A percentile compares a stretch with the other conserved stretches of the same genome.
Conservation (phyloP, 805 yeast species). For the Lachancea fermentati region DNA sequence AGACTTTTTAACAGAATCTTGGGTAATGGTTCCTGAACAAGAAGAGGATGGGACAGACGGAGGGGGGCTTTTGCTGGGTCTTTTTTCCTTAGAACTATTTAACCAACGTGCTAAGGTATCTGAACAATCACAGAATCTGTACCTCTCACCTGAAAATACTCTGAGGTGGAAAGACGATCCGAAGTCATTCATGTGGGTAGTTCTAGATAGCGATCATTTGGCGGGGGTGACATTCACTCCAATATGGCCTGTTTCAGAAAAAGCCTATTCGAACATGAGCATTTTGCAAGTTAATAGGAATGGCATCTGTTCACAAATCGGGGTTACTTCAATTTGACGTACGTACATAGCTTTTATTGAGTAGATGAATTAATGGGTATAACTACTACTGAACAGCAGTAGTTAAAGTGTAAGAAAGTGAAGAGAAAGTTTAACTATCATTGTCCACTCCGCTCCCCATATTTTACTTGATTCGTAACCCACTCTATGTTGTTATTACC, state of each 20-base stretch:
- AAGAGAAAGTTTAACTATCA: too few relatives aligned
- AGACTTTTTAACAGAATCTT: slow-evolving; percentile 10
- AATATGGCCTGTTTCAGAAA: not conserved
- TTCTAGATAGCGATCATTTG: not conserved
- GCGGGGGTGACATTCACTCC: slow-evolving; percentile 4
- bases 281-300: not conserved
- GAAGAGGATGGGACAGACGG: slow-evolving; percentile 3
- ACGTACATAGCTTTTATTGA: too few relatives aligned
- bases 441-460: too few relatives aligned
- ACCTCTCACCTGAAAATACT: not conserved
- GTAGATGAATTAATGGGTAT: too few relatives aligned
- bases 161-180: slow-evolving; percentile 2
- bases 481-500: too few relatives aligned
- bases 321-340: not conserved
- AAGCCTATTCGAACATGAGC: not conserved
- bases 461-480: too few relatives aligned
- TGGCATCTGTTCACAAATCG: not conserved
- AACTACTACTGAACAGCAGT: too few relatives aligned
- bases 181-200: slow-evolving; percentile 6
- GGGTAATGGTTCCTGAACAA: slow-evolving; percentile 25
- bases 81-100: slow-evolving; percentile 4
- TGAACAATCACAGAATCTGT: not conserved
- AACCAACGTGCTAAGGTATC: not conserved
- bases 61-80: slow-evolving; percentile 3
- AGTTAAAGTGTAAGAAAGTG: too few relatives aligned